These are phyloP conservation scores for Corallochytrium limacisporum DNA, from an alignment of 78 protist species.

Conservation along the genomic window DNA sequence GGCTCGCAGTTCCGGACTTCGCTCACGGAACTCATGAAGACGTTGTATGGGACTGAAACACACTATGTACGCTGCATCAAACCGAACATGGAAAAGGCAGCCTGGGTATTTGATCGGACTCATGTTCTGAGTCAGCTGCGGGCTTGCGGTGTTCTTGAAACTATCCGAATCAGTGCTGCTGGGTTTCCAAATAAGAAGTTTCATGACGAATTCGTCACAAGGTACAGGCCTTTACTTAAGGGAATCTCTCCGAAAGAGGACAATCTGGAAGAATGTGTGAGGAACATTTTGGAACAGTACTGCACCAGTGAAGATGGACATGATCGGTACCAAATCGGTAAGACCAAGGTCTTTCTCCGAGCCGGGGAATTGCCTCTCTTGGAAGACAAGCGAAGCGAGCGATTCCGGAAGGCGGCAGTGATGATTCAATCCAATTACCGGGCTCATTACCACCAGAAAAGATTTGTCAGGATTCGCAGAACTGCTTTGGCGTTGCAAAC, in stretches of 20 bases:
- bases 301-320: too few species aligned
- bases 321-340: background rate
- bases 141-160: slow-evolving; percentile 52
- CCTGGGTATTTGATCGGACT: background rate
- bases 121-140: slow-evolving; percentile 27
- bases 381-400: background rate
- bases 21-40: slow-evolving; percentile 30
- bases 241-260: too few species aligned
- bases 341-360: background rate
- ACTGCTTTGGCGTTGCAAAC: too few species aligned
- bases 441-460: too few species aligned
- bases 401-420: background rate
- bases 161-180: slow-evolving; percentile 38
- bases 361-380: background rate
- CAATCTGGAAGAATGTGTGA: too few species aligned
- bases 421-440: background rate
- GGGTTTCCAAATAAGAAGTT: slow-evolving; percentile 38
- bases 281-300: too few species aligned
- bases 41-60: slow-evolving; percentile 43
- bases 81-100: slow-evolving; percentile 47
- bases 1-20: background rate
- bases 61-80: slow-evolving; percentile 66
- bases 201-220: slow-evolving; percentile 6
- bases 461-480: too few species aligned
- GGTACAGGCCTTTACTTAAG: background rate